Evolutionary conservation across 495 filamentous ascomycete species (phyloP).

Genomic region (Aspergillus ostianus): DNA sequence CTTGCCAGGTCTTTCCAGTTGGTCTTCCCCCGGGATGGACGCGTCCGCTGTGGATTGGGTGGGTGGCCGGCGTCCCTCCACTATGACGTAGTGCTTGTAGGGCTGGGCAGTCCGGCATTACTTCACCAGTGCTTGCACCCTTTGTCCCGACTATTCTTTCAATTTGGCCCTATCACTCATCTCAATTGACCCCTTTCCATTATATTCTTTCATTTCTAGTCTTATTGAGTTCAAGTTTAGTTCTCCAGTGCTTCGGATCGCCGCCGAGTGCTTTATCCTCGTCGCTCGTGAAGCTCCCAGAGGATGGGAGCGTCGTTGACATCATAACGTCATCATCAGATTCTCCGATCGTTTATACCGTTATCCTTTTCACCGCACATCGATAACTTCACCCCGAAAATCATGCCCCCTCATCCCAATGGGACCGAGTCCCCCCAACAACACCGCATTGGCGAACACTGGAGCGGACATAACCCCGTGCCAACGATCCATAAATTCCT

Average conservation of each 20-base stretch:
- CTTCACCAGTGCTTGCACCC: constrained; percentile 1
- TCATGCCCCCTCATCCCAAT: constrained; percentile 24
- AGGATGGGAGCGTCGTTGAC: background rate
- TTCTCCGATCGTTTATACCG: background rate
- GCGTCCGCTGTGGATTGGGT: constrained; percentile 5
- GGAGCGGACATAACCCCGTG: constrained; percentile 63
- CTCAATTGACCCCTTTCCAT: background rate
- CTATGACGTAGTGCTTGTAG: constrained; percentile 16
- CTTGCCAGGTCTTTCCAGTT: background rate
- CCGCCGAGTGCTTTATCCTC: background rate
- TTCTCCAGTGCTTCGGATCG: background rate
- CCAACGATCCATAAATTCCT: constrained; percentile 87
- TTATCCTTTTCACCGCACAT: background rate
- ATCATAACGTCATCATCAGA: background rate
- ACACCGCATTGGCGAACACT: constrained; percentile 41
- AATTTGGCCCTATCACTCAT: background rate
- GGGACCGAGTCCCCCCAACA: constrained; percentile 23
- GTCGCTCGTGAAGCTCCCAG: background rate
- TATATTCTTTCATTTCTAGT: too few species aligned
- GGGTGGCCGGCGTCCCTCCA: constrained; percentile 5
- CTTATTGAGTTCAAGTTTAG: too few species aligned
- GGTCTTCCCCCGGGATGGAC: background rate
- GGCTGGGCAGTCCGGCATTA: constrained; percentile 4
- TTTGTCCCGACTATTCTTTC: background rate
- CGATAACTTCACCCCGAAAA: constrained; percentile 1